Conservation (phyloP, 352 stramenopile species). For the Globisporangium lucens region DNA sequence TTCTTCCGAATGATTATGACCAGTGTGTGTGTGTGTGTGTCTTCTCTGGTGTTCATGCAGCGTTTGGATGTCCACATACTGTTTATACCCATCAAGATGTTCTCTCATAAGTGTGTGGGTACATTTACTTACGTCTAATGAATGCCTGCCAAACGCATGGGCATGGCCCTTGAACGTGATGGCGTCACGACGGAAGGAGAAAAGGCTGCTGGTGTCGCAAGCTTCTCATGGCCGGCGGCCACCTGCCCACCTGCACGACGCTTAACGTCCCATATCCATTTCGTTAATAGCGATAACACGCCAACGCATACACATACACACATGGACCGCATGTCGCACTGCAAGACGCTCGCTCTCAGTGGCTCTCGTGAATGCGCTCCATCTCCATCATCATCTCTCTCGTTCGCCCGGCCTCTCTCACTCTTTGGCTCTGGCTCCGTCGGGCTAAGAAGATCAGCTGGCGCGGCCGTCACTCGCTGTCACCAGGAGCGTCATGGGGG, state of each 20-base stretch:
- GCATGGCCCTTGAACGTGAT: background rate
- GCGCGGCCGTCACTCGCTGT: background rate
- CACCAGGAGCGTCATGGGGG: background rate
- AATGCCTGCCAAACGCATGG: background rate
- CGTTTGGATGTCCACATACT: background rate
- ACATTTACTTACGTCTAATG: background rate
- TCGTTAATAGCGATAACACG: background rate
- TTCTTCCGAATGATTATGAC: background rate
- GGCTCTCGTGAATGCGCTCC: background rate
- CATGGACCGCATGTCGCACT: constrained; percentile 4
- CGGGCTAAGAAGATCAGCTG: background rate
- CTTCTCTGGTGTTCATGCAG: background rate
- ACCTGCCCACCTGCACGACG: background rate
- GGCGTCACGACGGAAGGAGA: background rate
- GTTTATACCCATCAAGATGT: background rate
- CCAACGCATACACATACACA: background rate
- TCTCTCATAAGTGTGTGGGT: background rate
- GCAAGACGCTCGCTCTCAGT: background rate
- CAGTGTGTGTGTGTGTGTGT: too few species aligned
- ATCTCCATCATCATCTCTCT: background rate
- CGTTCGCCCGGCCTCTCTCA: background rate
- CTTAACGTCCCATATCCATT: background rate
- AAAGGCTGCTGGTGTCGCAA: constrained; percentile 1
- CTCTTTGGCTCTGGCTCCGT: background rate
- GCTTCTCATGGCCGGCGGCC: too few species aligned